These are phyloP conservation scores for Lachnum nothofagi DNA, from an alignment of 2,329 filamentous ascomycete genomes.

Conservation along the genomic window DNA sequence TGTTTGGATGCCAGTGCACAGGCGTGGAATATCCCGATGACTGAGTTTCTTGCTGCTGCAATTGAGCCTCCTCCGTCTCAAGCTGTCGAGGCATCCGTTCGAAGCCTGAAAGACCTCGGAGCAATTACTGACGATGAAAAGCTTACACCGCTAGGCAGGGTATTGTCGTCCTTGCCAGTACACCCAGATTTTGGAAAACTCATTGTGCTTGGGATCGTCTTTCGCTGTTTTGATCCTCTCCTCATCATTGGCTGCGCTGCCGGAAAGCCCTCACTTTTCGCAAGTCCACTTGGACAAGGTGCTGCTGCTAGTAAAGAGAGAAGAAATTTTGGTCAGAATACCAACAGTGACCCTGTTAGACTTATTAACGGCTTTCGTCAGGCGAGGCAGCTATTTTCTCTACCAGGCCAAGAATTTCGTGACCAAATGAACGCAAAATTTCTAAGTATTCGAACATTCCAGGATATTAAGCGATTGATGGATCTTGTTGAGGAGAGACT, in stretches of 20 bases:
- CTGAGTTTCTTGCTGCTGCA: slow-evolving; percentile 72
- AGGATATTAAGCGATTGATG: background rate
- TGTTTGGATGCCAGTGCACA: slow-evolving; percentile 94
- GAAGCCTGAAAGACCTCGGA: slow-evolving; percentile 75
- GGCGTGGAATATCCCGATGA: slow-evolving; percentile 71
- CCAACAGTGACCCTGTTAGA: slow-evolving; percentile 43
- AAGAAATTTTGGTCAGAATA: slow-evolving; percentile 57
- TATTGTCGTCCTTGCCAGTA: slow-evolving; percentile 84
- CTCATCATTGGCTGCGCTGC: slow-evolving; percentile 83
- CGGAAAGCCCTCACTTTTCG: slow-evolving; percentile 76
- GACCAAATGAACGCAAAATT: slow-evolving; percentile 31
- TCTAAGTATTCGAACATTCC: slow-evolving; percentile 20
- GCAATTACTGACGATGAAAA: slow-evolving; percentile 72
- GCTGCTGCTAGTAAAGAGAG: slow-evolving; percentile 66
- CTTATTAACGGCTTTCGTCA: slow-evolving; percentile 40
- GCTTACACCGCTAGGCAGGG: slow-evolving; percentile 80
- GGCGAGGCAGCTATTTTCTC: background rate
- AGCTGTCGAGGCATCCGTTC: slow-evolving; percentile 78
- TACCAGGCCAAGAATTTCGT: slow-evolving; percentile 26
- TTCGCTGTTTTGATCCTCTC: slow-evolving; percentile 82
- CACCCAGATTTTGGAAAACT: slow-evolving; percentile 87
- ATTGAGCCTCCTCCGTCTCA: slow-evolving; percentile 77
- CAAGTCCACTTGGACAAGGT: slow-evolving; percentile 74
- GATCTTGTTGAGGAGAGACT: background rate
- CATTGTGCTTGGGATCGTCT: slow-evolving; percentile 87